Conservation (phyloP, 805 yeast genomes). For the Candida sithepensis region DNA sequence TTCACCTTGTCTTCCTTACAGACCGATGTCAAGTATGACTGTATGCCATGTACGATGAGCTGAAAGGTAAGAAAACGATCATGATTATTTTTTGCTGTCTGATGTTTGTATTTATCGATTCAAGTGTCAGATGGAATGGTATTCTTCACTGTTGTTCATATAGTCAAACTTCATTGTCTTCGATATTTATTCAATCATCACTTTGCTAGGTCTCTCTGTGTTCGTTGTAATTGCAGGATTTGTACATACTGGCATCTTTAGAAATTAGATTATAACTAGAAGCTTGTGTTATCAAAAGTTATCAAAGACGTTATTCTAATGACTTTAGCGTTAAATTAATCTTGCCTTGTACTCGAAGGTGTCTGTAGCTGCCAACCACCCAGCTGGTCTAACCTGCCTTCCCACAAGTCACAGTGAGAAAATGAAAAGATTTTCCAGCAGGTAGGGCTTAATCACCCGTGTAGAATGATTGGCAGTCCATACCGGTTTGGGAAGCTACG, state of each 20-base stretch:
- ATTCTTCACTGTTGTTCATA: not conserved
- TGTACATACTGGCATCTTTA: slow-evolving; percentile 7
- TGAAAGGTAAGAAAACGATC: too few species aligned
- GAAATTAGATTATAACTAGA: not conserved
- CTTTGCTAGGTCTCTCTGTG: too few species aligned
- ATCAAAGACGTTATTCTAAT: not conserved
- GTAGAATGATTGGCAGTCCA: not conserved
- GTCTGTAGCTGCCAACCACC: not conserved
- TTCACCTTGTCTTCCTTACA: too few species aligned
- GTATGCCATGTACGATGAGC: too few species aligned
- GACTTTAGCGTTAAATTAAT: not conserved
- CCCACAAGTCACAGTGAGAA: not conserved
- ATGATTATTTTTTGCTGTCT: too few species aligned
- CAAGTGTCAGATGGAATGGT: not conserved
- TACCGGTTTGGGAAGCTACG: not conserved
- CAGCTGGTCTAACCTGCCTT: not conserved
- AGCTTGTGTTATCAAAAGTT: not conserved
- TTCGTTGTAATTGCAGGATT: too few species aligned
- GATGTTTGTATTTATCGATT: too few species aligned
- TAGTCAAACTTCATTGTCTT: not conserved
- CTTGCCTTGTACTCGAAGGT: not conserved
- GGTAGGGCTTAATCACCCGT: not conserved
- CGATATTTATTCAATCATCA: not conserved
- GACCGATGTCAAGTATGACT: too few species aligned
- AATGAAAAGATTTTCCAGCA: not conserved